These are phyloP conservation scores for Gomphus sp. DNA, from an alignment of 1,284 basidiomycete genomes.

Conservation along the genomic window DNA sequence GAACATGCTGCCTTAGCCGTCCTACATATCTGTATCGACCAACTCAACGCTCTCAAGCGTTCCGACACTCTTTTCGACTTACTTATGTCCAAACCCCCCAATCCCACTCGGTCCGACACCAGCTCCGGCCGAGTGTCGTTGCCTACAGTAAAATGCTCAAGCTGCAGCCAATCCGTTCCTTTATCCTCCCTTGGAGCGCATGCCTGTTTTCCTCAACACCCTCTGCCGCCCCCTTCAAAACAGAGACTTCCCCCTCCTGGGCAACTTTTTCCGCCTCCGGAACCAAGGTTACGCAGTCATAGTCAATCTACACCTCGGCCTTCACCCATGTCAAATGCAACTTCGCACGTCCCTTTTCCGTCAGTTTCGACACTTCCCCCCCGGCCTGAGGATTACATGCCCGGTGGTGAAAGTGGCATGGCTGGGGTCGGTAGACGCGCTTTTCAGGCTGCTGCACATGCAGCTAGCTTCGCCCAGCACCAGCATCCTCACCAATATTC, in stretches of 20 bases:
- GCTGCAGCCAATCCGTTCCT: slow-evolving; percentile 58
- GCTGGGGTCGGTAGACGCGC: slow-evolving; percentile 81
- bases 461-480: slow-evolving; percentile 44
- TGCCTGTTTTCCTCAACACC: slow-evolving; percentile 45
- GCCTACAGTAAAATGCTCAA: slow-evolving; percentile 77
- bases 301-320: slow-evolving; percentile 14
- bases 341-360: slow-evolving; percentile 13
- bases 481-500: slow-evolving; percentile 12
- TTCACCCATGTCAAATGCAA: slow-evolving; percentile 5
- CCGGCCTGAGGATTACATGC: slow-evolving; percentile 50
- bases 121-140: slow-evolving; percentile 53
- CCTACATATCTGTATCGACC: not conserved
- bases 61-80: not conserved
- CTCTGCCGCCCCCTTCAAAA: slow-evolving; percentile 26
- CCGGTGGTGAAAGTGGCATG: slow-evolving; percentile 79
- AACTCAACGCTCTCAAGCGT: not conserved
- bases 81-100: slow-evolving; percentile 35
- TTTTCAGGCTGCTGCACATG: slow-evolving; percentile 71
- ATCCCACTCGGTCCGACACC: slow-evolving; percentile 13
- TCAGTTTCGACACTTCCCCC: slow-evolving; percentile 11
- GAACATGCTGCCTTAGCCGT: not conserved
- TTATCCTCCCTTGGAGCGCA: slow-evolving; percentile 67
- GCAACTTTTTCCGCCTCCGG: slow-evolving; percentile 13
- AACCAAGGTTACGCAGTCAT: slow-evolving; percentile 17
- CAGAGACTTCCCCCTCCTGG: slow-evolving; percentile 19